Base-by-base conservation (phyloP, 768 basidiomycete genomes). In the Trametes cubensis region DNA sequence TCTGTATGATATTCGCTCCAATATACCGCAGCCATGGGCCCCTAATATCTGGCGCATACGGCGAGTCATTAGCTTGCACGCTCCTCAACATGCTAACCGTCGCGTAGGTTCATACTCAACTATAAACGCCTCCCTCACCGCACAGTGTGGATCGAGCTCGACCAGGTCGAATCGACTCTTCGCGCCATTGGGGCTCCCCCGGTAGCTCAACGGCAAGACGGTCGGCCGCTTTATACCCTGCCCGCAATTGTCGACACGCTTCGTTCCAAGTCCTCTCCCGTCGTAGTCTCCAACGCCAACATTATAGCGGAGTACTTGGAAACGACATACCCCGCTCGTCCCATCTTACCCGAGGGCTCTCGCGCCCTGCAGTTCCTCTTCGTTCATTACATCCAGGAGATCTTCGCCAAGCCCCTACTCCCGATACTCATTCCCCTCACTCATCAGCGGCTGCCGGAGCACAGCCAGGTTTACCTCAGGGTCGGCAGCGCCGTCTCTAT, bases 241-340 rank as follows among this genome's bases (percentile, higher is more conserved):
- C 90, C 90, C 6, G 86, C 85, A 42, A 81, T 92, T 60, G 76
- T 86, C 26, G 89, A 89, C 68, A 82, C 84, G 0, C 80, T 78
- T 25, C 74, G 77, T 0, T 78, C 81, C 46, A 75, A 77, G 4
- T 71, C 69, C 13, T 64, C 72, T 0, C 87, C 86, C 4, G 69
- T 81, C 45, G 78, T 87, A 6, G 74, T 89, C 38, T 83, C 87
- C 18, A 84, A 87, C 58, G 75, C 81, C 18, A 83, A 84, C 67
- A 75, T 70, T 56, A 92, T 92, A 59, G 85, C 85, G 2, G 88
- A 90, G 65, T 90, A 90, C 70, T 83, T 91, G 40, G 90, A 92
- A 67, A 72, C 77, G 4, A 76, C 80, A 0, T 90, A 88, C 66
- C 88, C 89, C 0, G 86, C 86, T 0, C 84, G 88, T 4, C 85